Conservation (phyloP, 768 basidiomycete genomes). For the Cyathus striatus region DNA sequence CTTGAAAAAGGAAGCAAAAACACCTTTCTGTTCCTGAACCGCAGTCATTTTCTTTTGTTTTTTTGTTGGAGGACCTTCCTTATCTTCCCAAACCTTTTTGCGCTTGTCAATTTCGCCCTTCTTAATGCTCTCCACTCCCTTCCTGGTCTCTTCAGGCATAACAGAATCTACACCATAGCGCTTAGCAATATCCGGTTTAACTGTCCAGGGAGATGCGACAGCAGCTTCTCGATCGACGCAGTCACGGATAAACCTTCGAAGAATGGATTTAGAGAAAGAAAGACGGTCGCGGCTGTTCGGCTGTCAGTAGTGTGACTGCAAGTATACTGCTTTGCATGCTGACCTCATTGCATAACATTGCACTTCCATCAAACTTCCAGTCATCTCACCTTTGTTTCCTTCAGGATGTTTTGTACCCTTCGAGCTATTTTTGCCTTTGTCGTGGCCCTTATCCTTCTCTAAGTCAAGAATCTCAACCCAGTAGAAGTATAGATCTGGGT, state of each 20-base stretch:
- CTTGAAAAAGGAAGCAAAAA: constrained; percentile 6
- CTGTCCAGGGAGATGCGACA: constrained; percentile 93
- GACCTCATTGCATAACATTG: constrained; percentile 78
- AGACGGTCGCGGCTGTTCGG: constrained; percentile 81
- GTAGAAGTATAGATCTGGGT: constrained; percentile 82
- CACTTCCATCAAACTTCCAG: constrained; percentile 81
- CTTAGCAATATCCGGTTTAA: constrained; percentile 79
- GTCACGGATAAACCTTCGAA: constrained; percentile 93
- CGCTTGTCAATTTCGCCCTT: constrained; percentile 90
- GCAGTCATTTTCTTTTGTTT: constrained; percentile 76
- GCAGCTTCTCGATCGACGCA: constrained; percentile 91
- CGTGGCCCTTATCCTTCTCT: constrained; percentile 62
- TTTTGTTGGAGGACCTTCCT: constrained; percentile 77
- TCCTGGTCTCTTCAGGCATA: constrained; percentile 82
- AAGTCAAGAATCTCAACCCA: constrained; percentile 83
- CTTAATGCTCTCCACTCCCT: constrained; percentile 74
- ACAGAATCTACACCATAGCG: constrained; percentile 80
- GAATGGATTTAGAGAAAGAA: constrained; percentile 94
- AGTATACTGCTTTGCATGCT: too few relatives aligned
- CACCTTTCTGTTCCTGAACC: constrained; percentile 74
- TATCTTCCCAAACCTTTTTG: constrained; percentile 87
- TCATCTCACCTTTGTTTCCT: constrained; percentile 54
- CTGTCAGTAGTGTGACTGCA: neutral
- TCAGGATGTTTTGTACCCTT: constrained; percentile 44
- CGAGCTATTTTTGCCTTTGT: constrained; percentile 47